phyloP scores from a whole-genome alignment of 129 eudicot species.

The Pulicaria dysenterica region DNA sequence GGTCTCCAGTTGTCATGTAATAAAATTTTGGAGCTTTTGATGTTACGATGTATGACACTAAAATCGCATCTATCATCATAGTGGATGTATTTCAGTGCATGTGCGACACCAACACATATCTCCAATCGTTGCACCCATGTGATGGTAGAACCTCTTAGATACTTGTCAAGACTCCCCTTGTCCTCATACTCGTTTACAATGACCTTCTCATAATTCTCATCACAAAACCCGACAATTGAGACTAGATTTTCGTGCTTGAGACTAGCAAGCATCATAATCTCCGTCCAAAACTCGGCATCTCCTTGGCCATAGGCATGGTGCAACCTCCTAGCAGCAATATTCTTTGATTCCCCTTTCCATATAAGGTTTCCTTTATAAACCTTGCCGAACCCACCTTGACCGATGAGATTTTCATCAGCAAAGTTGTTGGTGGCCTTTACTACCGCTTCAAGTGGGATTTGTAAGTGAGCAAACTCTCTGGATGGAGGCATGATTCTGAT shows the following conservation, averaged over 20 bases:
- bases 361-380: conserved; percentile 3
- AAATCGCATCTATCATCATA: not conserved
- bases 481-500: not conserved
- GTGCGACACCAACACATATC: conserved; percentile 7
- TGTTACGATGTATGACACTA: not conserved
- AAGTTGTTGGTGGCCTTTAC: not conserved
- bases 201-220: conserved; percentile 6
- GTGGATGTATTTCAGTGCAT: conserved; percentile 5
- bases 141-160: not conserved
- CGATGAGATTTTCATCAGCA: conserved; percentile 2
- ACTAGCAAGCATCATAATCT: not conserved
- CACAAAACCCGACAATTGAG: not conserved
- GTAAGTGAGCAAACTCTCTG: not conserved
- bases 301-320: not conserved
- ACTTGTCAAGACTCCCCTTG: not conserved
- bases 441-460: not conserved
- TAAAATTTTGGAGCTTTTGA: conserved; percentile 9
- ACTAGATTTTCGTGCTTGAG: not conserved
- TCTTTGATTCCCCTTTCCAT: not conserved
- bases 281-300: not conserved
- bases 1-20: conserved; percentile 1
- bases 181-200: not conserved
- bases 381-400: not conserved
- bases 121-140: conserved; percentile 16
- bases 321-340: not conserved